Base-by-base conservation (phyloP, 257 asterid species). In the Lycium barbarum region DNA sequence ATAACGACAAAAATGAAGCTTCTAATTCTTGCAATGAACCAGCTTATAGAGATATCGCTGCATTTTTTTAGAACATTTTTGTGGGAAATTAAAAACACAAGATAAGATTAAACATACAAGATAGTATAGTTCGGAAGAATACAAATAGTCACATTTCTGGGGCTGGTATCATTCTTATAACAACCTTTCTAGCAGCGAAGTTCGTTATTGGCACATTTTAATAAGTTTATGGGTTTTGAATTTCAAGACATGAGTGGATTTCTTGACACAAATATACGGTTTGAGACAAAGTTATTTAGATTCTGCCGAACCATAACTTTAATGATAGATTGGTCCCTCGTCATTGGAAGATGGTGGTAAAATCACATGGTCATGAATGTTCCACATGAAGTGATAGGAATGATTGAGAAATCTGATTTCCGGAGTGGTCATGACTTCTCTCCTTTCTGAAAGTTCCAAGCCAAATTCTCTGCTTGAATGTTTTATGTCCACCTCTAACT, bases 71-170 rank as follows among this genome's bases (percentile, higher is more conserved):
- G 5, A 26, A 33, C 2, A 2, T 66, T 35, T 67, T 33, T n/a
- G 7, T 13, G 2, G 35, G 0, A 65, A 65, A n/a, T n/a, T n/a
- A n/a, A 36, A 22, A 63, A 63, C 71, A 65, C 40, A 12, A 11
- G 62, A 76, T 22, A 51, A 73, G n/a, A 73, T 73, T 73, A 47
- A 20, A 73, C 51, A 76, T 26, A 76, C 62, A 76, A 68, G 78
- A 36, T 7, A 15, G 33, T 11, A 7, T 14, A 33, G 49, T 14
- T 68, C 78, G 36, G 26, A 68, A 15, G 13, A 35, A 68, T 38
- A 68, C 76, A 33, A 7, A 67, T 7, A 10, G 74, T 65, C 74
- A 17, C 22, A 36, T 62, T 22, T 20, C 36, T 62, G 38, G 22
- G 38, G 3, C 70, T 9, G 12, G 14, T 3, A 3, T 20, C 15